A percentile compares a stretch with the other conserved stretches of the same genome.
phyloP scores from a whole-genome alignment of 306 rosid genomes.

The Quercus robur region DNA sequence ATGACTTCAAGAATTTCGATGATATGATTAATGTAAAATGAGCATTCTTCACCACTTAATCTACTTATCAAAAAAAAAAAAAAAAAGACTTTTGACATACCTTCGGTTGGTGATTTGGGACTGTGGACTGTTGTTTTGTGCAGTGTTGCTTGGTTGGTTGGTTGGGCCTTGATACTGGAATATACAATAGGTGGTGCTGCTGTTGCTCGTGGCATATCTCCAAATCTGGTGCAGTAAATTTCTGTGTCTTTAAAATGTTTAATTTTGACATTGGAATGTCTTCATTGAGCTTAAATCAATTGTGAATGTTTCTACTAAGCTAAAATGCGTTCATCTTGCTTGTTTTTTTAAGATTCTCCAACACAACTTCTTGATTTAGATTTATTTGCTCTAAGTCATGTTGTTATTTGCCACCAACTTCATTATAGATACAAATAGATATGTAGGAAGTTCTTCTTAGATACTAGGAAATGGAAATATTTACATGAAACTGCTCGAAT shows the following conservation, averaged over 20 bases:
- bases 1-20: neutral
- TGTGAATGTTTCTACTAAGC: neutral
- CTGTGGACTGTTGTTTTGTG: slow-evolving; percentile 20
- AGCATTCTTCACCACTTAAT: neutral
- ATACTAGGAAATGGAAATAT: neutral
- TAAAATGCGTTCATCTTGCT: neutral
- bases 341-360: neutral
- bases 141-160: slow-evolving; percentile 95
- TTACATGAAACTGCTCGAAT: neutral
- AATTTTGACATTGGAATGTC: neutral
- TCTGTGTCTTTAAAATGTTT: slow-evolving; percentile 4
- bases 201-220: slow-evolving; percentile 92
- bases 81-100: neutral
- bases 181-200: slow-evolving; percentile 85
- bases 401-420: neutral
- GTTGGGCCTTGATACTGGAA: slow-evolving; percentile 89
- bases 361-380: neutral
- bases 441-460: neutral
- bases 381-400: neutral
- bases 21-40: neutral
- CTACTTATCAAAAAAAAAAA: no score
- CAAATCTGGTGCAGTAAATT: slow-evolving; percentile 62
- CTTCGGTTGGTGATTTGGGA: neutral
- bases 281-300: slow-evolving; percentile 5
- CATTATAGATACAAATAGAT: neutral